Percentiles rank a stretch among this genome's conserved stretches.
Evolutionary conservation across 2,329 filamentous ascomycete species (phyloP).

Genomic region (Hypoxylon sp.): DNA sequence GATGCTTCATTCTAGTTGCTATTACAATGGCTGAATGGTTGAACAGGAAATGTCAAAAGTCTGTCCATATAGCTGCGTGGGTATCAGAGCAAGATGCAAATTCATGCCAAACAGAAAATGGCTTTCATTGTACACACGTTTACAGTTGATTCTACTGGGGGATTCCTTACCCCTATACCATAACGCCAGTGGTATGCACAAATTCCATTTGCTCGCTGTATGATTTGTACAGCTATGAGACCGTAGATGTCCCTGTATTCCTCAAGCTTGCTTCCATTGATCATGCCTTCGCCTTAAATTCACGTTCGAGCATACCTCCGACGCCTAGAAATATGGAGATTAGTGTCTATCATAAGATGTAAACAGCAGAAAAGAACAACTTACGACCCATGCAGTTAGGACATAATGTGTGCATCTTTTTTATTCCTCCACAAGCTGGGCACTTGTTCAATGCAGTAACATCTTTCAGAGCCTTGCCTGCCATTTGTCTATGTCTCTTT

Average conservation of each 20-base stretch:
- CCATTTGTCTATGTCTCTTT: conserved; percentile 93
- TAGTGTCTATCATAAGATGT: conserved; percentile 4
- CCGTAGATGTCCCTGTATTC: conserved; percentile 3
- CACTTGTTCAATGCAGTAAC: conserved; percentile 89
- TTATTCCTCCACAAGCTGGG: conserved; percentile 87
- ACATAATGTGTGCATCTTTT: conserved; percentile 91
- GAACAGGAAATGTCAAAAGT: neutral
- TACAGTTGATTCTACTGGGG: conserved; percentile 25
- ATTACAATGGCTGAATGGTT: neutral
- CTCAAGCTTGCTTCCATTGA: neutral
- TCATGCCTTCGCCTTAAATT: conserved; percentile 45
- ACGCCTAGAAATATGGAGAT: conserved; percentile 41
- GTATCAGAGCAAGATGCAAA: neutral
- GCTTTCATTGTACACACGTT: conserved; percentile 33
- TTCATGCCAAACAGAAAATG: neutral
- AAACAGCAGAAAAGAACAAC: conserved; percentile 51
- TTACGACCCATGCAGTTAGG: conserved; percentile 87
- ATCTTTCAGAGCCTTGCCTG: conserved; percentile 94
- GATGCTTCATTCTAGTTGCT: neutral
- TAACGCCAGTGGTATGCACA: conserved; percentile 34
- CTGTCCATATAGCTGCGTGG: neutral
- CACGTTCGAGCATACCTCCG: conserved; percentile 45
- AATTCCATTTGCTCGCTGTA: conserved; percentile 25
- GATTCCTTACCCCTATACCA: conserved; percentile 28
- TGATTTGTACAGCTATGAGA: conserved; percentile 15